phyloP scores from a whole-genome alignment of 352 stramenopile species.

The Pythium rhizo-oryzae region DNA sequence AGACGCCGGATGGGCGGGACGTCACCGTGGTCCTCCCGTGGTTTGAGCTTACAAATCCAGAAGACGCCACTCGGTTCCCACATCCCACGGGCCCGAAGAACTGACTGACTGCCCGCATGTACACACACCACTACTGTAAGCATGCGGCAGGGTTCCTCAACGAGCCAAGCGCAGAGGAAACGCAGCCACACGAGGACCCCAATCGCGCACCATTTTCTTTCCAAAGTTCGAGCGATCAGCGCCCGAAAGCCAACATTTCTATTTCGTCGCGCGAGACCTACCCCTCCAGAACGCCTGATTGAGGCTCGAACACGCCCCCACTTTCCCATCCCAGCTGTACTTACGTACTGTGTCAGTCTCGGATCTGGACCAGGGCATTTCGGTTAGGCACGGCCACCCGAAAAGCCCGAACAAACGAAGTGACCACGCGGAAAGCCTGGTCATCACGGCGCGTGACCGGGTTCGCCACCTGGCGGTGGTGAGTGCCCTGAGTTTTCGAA shows the following conservation, averaged over 20 bases:
- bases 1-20: too few species aligned
- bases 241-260: not conserved
- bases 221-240: not conserved
- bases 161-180: too few species aligned
- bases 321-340: not conserved
- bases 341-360: not conserved
- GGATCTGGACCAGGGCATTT: conserved; percentile 6
- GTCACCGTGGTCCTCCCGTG: too few species aligned
- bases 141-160: too few species aligned
- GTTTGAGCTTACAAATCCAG: too few species aligned
- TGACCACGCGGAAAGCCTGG: not conserved
- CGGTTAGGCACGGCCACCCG: not conserved
- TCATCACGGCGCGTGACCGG: not conserved
- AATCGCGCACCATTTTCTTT: too few species aligned
- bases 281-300: conserved; percentile 1
- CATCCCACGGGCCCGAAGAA: too few species aligned
- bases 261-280: conserved; percentile 13
- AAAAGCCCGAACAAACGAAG: not conserved
- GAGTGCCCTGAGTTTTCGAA: conserved; percentile 11
- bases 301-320: conserved; percentile 2
- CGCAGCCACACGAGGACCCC: too few species aligned
- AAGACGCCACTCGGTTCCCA: too few species aligned
- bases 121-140: too few species aligned
- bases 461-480: conserved; percentile 8
- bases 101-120: too few species aligned